These are phyloP conservation scores for Solanum hybrid DNA, from an alignment of 305 asterid species.

Conservation along the genomic window DNA sequence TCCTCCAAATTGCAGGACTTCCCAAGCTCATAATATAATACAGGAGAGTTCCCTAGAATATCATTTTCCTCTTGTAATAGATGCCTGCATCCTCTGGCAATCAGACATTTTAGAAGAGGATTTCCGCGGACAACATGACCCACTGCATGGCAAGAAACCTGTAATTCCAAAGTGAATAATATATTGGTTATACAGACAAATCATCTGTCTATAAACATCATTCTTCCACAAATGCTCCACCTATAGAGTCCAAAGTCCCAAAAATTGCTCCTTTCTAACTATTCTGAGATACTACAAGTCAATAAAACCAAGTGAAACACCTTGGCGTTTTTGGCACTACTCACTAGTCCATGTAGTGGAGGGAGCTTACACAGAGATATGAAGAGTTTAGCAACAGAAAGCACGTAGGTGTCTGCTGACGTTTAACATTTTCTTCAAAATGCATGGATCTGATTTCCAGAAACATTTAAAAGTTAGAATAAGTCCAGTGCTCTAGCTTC, in stretches of 20 bases:
- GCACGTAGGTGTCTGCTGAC: neutral
- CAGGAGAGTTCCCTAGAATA: slow-evolving; percentile 21
- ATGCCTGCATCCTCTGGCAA: slow-evolving; percentile 65
- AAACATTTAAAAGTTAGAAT: neutral
- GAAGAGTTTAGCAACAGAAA: neutral
- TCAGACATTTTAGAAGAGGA: slow-evolving; percentile 45
- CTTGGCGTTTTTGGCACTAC: neutral
- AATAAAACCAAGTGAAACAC: neutral
- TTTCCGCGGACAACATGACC: slow-evolving; percentile 46
- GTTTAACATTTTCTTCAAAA: neutral
- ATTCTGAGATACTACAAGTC: neutral
- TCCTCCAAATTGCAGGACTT: slow-evolving; percentile 59
- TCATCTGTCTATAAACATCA: neutral
- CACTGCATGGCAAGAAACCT: slow-evolving; percentile 61
- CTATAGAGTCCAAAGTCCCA: neutral
- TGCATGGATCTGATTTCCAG: neutral
- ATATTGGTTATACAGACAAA: neutral
- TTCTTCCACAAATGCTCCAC: neutral
- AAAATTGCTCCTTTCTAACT: neutral
- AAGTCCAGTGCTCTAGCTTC: neutral
- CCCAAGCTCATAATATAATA: slow-evolving; percentile 42
- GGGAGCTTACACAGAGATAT: neutral
- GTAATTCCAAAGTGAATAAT: slow-evolving; percentile 21
- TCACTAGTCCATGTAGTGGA: neutral
- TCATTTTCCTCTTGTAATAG: slow-evolving; percentile 28